Evolutionary conservation across 345 rosid species (phyloP), one percentile per base, ranked within the genome.

Genomic region (Balakata baccata): DNA sequence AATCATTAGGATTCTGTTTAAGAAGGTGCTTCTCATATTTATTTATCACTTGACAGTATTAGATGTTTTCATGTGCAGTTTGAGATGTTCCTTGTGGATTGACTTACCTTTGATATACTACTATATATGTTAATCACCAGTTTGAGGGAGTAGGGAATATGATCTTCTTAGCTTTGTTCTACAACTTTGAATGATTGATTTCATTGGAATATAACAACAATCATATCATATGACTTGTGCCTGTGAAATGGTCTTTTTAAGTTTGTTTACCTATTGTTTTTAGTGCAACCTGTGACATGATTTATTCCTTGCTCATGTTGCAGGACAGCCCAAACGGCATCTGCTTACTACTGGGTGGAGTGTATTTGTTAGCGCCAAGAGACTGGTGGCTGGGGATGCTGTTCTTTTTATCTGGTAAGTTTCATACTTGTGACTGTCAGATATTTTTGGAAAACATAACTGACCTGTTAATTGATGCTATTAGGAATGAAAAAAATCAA

Each of bases 271-370:
- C 46, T 14, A 23, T 62, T 25, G 11, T 63, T 63, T 38, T 16
- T 5, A 16, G 22, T 16, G 29, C 38, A 20, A 52, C 25, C 14
- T 73, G 34, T 29, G 23, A 51, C 41, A 7, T 73, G 37, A n/a
- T 22, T 59, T 72, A 8, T 73, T 52, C 69, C 52, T 39, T 73
- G 39, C 23, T 74, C 45, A 61, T 50, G 53, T 64, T 62, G 52
- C 75, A 70, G 87, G 87, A 57, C 85, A 85, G 77, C 87, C 87
- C 25, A 85, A 85, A 73, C 46, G 87, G n/a, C 87, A 85, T 73
- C 80, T 85, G 49, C 85, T 85, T 57, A 85, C 87, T 3, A 85
- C 85, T 49, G 83, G 83, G 16, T 85, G 85, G 87, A 85, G 85
- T 56, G 83, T 85, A 53, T 85, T 85, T 82, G 84, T 85, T 46